Base-by-base conservation (phyloP, 139 green algal species). In the Micromonas commoda region DNA sequence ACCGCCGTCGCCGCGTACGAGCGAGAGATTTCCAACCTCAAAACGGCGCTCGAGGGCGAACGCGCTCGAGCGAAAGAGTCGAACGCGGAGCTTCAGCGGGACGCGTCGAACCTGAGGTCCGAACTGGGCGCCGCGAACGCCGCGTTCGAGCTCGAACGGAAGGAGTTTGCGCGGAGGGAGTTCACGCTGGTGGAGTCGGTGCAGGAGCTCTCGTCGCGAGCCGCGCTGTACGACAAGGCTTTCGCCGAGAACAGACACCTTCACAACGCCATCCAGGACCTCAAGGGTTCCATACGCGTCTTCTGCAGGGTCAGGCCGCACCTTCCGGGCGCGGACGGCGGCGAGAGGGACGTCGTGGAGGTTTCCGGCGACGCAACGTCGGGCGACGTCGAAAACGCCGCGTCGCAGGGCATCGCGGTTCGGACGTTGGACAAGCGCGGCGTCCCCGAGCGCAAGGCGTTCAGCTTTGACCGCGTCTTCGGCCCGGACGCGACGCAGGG, bases 201-300 rank as follows among this genome's bases (percentile, higher is more conserved):
- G 61, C 61, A 68, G 33, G 66, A 77, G 35, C 33, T 77, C 9
- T 19, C 52, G 52, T 63, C 52, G 52, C 20, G 21, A 63, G 52
- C 52, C 20, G 52, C 52, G 52, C 20, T 21, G 52, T n/a, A 63
- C 20, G 52, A 71, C 78, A 5, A 23, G 31, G 20, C 63, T 82
- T 53, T 68, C 78, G 73, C 57, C 73, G 16, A 60, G 37, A 21
- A 74, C 66, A 45, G 80, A 85, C 73, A 73, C 52, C 67, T 80
- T 82, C 72, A 82, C 80, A 85, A 85, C 76, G 67, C 81, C 39
- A 78, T 85, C 28, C 78, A 67, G 2, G 81, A 85, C 70, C 51
- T 85, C n/a, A 80, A 77, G 37, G 81, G 81, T 28, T 83, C 83
- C 74, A 79, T 85, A 29, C 67, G 81, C 21, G 81, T 85, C 29